Base-by-base conservation (phyloP, 306 rosid genomes). In the Lagenaria siceraria region DNA sequence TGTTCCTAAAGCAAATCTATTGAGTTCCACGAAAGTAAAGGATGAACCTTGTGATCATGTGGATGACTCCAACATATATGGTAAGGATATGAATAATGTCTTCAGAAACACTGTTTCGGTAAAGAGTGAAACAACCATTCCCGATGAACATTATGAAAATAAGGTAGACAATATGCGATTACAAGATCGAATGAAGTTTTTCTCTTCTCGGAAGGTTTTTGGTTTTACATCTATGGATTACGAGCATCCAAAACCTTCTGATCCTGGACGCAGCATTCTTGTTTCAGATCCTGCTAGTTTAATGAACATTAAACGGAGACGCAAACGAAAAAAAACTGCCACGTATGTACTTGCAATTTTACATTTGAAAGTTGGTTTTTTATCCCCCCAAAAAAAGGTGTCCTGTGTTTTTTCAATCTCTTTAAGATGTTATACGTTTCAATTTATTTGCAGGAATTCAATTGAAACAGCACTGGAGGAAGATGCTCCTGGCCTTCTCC, bases 401-500 rank as follows among this genome's bases (percentile, higher is more conserved):
- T 72, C 48, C 43, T 82, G 60, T 27, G 35, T 36, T 42, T 53
- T 49, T 69, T 65, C 74, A 81, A 19, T 54, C 54, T 48, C 54
- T 48, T 81, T 72, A 25, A 59, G 51, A 74, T 69, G 64, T 52
- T 58, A 31, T 27, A n/a, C 35, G 18, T 79, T 62, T 25, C 49
- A 75, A 75, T 66, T 43, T 49, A 18, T 75, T 82, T 90, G 83
- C 88, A 94, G 98, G 82, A 92, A 91, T 84, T 91, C 96, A 12
- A 71, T 91, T 86, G 80, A 91, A 86, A 85, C 91, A 53, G 97
- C 96, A 25, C 80, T 94, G 52, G 96, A 91, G 83, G 98, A 94
- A 84, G 98, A 91, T 87, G 98, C 95, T 77, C 98, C 98, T 68
- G 98, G 98, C 78, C 98, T 94, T 21, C 83, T 94, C 82, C 88